Evolutionary conservation across 108 stramenopile genomes (phyloP), one percentile per base, ranked within the genome.

Genomic region (Nannochloropsis salina): DNA sequence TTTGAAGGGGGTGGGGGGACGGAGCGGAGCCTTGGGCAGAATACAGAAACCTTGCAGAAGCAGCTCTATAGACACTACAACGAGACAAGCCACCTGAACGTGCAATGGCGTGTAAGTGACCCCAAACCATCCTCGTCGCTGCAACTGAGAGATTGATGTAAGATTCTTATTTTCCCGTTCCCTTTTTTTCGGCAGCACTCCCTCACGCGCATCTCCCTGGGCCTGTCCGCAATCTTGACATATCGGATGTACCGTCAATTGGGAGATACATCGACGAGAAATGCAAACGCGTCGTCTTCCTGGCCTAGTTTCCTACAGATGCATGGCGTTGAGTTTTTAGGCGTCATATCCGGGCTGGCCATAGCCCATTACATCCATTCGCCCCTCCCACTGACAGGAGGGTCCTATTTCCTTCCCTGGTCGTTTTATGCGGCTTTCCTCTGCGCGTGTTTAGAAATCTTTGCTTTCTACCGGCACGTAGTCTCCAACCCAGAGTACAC

Each of bases 401-500:
- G 61, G n/a, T n/a, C 61, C 6, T 74, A 74, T n/a, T 1, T 74
- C 61, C n/a, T 74, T n/a, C 61, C 61, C 4, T 74, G 61, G 61
- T 74, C 61, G 20, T 74, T 74, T n/a, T 74, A 74, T n/a, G 61
- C 61, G 20, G 61, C 61, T n/a, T n/a, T 74, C 61, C 61, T 74
- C 61, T 8, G 15, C 20, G 61, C 61, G n/a, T 74, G 15, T 15
- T 74, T 74, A n/a, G 61, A 74, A n/a, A 8, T 74, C 61, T 15
- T 15, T n/a, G 61, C n/a, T 4, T 74, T 74, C 61, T 74, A 74
- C 61, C 61, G n/a, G 61, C 8, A 74, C 61, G 61, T 74, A n/a
- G 15, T n/a, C 61, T 74, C 61, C 61, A 74, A 74, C 2, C 61
- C 61, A 15, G 61, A 15, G 0, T 74, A 74, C 61, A n/a, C n/a